A percentile compares a stretch with the other conserved stretches of the same genome.
These are phyloP conservation scores for Trametes sp. DNA, from an alignment of 1,284 basidiomycete genomes.

Conservation along the genomic window DNA sequence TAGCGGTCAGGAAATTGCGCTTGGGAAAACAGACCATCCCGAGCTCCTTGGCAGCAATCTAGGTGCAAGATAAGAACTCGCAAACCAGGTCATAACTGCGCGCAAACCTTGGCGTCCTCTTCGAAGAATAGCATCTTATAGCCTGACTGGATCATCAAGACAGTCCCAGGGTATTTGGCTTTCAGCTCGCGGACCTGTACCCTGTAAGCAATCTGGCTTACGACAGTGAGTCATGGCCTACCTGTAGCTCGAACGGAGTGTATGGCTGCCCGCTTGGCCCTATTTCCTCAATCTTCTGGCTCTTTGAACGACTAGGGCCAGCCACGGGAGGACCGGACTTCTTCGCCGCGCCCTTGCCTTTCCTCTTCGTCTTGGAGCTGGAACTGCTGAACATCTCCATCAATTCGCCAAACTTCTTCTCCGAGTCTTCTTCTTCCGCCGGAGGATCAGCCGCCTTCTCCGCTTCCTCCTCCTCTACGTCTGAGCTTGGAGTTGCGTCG, in stretches of 20 bases:
- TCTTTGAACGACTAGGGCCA: constrained; percentile 41
- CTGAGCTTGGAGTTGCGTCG: constrained; percentile 34
- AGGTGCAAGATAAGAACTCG: constrained; percentile 8
- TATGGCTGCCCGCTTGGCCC: constrained; percentile 84
- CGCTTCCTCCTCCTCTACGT: constrained; percentile 35
- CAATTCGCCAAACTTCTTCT: constrained; percentile 57
- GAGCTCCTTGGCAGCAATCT: constrained; percentile 83
- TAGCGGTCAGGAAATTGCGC: constrained; percentile 85
- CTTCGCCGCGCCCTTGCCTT: constrained; percentile 40
- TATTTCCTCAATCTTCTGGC: constrained; percentile 56
- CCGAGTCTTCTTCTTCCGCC: constrained; percentile 54
- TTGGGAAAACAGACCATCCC: constrained; percentile 83
- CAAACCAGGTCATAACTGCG: background rate
- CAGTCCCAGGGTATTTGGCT: constrained; percentile 72
- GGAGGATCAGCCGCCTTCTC: constrained; percentile 29
- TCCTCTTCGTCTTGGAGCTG: constrained; percentile 47
- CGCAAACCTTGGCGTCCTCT: constrained; percentile 81
- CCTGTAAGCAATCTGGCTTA: constrained; percentile 19
- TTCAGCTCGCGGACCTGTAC: constrained; percentile 75
- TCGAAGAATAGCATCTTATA: constrained; percentile 92
- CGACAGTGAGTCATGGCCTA: constrained; percentile 36
- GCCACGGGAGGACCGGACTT: constrained; percentile 43
- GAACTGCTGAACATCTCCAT: constrained; percentile 52
- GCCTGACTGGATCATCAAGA: constrained; percentile 89
- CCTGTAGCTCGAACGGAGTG: constrained; percentile 88